These are phyloP conservation scores for Lepiota venenata DNA, from an alignment of 768 basidiomycete species.

Conservation along the genomic window DNA sequence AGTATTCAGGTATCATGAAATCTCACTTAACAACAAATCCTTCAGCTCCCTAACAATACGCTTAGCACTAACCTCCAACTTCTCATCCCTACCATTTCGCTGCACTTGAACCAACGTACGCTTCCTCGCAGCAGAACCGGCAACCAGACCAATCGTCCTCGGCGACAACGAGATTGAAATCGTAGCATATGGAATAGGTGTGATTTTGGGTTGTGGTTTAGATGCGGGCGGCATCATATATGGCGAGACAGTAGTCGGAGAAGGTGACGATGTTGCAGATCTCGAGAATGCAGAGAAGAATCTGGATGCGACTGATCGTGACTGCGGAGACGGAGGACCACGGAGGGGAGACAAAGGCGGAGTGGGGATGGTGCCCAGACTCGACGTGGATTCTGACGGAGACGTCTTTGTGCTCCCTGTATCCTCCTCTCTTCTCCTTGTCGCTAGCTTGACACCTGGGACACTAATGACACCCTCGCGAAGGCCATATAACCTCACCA, in stretches of 20 bases:
- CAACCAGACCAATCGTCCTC: conserved; percentile 32
- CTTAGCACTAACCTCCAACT: conserved; percentile 52
- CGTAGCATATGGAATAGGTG: conserved; percentile 30
- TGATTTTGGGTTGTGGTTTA: conserved; percentile 12
- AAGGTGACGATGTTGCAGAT: conserved; percentile 3
- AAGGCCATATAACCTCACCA: conserved; percentile 46
- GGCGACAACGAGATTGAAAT: conserved; percentile 41
- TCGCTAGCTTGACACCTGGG: conserved; percentile 11
- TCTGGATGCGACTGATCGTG: background rate
- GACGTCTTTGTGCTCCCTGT: background rate
- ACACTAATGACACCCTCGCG: conserved; percentile 38
- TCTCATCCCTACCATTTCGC: conserved; percentile 44
- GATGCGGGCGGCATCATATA: conserved; percentile 1
- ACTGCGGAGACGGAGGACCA: background rate
- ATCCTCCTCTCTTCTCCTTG: conserved; percentile 1
- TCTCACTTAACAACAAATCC: conserved; percentile 30
- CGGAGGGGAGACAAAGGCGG: background rate
- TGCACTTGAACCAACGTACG: conserved; percentile 54
- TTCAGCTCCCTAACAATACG: conserved; percentile 47
- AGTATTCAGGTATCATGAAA: too few relatives aligned
- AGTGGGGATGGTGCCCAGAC: background rate
- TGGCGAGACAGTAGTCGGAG: background rate
- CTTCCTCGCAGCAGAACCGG: conserved; percentile 29
- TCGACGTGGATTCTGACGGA: conserved; percentile 3
- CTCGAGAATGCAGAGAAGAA: conserved; percentile 16